Percentiles rank a stretch among this genome's conserved stretches.
Conservation (phyloP, 805 yeast species). For the Candida ovalis region DNA sequence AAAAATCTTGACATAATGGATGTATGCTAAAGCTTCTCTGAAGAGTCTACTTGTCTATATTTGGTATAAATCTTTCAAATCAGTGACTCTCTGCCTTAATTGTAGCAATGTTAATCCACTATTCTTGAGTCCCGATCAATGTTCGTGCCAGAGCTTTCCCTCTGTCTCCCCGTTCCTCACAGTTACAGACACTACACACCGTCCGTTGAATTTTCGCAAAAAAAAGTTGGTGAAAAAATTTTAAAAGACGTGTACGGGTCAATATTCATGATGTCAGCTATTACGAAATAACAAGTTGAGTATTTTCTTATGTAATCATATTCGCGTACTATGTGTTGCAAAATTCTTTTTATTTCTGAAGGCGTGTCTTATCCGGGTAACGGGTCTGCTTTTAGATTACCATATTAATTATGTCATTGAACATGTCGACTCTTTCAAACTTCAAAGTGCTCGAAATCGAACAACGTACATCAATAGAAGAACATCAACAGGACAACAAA, state of each 20-base stretch:
- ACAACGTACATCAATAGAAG: not conserved
- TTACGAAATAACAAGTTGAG: not conserved
- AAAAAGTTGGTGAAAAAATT: constrained; percentile 1
- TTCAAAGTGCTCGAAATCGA: constrained; percentile 1
- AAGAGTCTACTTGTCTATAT: not conserved
- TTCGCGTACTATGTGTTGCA: not conserved
- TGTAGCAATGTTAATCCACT: not conserved
- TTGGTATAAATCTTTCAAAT: not conserved
- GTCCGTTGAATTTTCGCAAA: not conserved
- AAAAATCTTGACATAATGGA: constrained; percentile 85
- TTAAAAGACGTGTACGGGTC: not conserved
- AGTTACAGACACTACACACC: not conserved
- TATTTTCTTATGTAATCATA: not conserved
- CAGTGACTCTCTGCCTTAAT: too few relatives aligned
- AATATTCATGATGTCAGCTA: not conserved
- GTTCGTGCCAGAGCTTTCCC: not conserved
- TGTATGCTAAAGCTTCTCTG: not conserved
- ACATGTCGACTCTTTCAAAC: not conserved
- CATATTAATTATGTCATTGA: not conserved
- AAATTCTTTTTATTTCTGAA: not conserved
- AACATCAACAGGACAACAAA: not conserved
- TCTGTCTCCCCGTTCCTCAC: not conserved
- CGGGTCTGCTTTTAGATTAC: not conserved
- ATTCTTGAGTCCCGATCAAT: not conserved
- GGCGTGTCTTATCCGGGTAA: not conserved